Evolutionary conservation across 1,284 basidiomycete genomes (phyloP), one percentile per base, ranked within the genome.

Genomic region (Moesziomyces sp.): DNA sequence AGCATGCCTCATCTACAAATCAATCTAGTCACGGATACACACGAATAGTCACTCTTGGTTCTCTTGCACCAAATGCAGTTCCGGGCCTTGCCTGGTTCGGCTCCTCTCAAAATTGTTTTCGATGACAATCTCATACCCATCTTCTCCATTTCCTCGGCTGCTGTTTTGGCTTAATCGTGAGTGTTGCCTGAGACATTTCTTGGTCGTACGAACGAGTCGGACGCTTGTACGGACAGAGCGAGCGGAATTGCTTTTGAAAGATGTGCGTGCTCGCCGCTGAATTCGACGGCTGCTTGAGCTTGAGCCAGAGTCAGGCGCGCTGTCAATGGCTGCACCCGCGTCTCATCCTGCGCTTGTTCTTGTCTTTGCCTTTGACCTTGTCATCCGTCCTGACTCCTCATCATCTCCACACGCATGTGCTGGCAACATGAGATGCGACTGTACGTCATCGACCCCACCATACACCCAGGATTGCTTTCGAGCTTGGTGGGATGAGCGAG

Each of bases 121-220:
- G 30, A 51, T 47, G 55, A 51, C 62, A 65, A 65, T 65, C 28
- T 54, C 62, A 64, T 64, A 64, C 61, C 61, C 61, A 40, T 18
- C 38, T 40, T 18, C 18, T 40, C 18, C 38, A 18, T 28, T 28
- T 28, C 26, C 8, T 7, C 26, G 26, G 26, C 26, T 28, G 26
- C 26, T 28, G 5, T 28, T 7, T 26, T 26, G 24, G 35, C 38
- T 40, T 40, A 16, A 40, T 16, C 7, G 3, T 14, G 18, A 40
- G 38, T 40, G 38, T 18, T 34, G 30, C 30, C 1, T 13, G 13
- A 11, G 10, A 13, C 8, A 10, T 1, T 34, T 11, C 30, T 34
- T 34, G 30, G 30, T 34, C 30, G 30, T 34, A 11, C 30, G 30
- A 30, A 5, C 9, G 11, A 11, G 30, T 30, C 30, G 9, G 9